These are phyloP conservation scores for Sugiyamaella sp. DNA, from an alignment of 1,139 yeast genomes.

Conservation along the genomic window DNA sequence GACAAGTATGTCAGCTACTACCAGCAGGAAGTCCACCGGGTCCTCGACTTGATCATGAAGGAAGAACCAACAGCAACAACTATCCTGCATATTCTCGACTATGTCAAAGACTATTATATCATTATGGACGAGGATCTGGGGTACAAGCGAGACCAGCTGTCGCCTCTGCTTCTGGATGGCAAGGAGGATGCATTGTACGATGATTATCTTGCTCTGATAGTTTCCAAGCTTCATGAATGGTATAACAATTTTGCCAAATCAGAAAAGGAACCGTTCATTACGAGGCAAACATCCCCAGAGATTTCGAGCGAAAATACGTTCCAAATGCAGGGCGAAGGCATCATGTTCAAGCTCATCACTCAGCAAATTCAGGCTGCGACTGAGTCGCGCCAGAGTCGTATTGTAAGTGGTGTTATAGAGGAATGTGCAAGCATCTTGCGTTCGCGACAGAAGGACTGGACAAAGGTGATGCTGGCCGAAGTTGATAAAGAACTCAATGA, in stretches of 20 bases:
- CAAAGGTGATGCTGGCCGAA: constrained; percentile 59
- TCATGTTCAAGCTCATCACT: constrained; percentile 78
- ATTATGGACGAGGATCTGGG: constrained; percentile 50
- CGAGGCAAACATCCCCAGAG: constrained; percentile 73
- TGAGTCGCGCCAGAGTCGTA: constrained; percentile 80
- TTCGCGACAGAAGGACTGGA: constrained; percentile 65
- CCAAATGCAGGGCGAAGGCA: constrained; percentile 67
- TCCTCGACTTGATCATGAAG: constrained; percentile 64
- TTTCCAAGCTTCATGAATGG: constrained; percentile 82
- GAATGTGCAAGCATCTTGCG: constrained; percentile 68
- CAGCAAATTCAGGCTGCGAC: constrained; percentile 95
- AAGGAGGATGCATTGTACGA: constrained; percentile 65
- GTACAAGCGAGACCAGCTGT: constrained; percentile 44
- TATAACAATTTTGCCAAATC: constrained; percentile 63
- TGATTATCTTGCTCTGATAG: constrained; percentile 72
- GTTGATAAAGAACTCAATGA: constrained; percentile 50
- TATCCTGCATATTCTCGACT: constrained; percentile 58
- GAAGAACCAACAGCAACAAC: constrained; percentile 61
- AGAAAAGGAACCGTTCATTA: constrained; percentile 63
- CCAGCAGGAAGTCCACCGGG: constrained; percentile 64
- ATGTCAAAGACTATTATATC: constrained; percentile 67
- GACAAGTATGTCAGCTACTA: constrained; percentile 65
- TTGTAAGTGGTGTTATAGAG: constrained; percentile 78
- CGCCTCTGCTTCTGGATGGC: constrained; percentile 55
- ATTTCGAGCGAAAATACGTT: constrained; percentile 62